Evolutionary conservation across 306 rosid genomes (phyloP).

Genomic region (Acacia melanoxylon): DNA sequence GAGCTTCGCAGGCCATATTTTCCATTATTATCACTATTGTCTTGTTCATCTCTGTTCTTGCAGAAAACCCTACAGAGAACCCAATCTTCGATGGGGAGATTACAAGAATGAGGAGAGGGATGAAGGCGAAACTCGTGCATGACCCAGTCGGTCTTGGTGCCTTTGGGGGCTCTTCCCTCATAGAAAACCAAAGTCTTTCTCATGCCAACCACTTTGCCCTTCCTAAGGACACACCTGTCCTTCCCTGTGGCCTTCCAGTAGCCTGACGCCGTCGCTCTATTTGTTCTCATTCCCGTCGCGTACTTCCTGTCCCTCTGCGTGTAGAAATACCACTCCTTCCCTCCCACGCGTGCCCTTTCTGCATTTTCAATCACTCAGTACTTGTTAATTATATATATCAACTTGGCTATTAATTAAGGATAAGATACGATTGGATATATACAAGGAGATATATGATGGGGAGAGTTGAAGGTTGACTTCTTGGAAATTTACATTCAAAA

Average conservation of each 20-base stretch:
- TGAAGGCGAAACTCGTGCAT: constrained; percentile 87
- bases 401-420: neutral
- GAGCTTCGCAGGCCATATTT: constrained; percentile 46
- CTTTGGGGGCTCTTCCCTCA: constrained; percentile 94
- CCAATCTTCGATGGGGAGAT: constrained; percentile 76
- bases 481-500: constrained; percentile 28
- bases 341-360: constrained; percentile 86
- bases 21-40: neutral
- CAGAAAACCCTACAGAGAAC: constrained; percentile 76
- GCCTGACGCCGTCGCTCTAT: constrained; percentile 83
- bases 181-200: constrained; percentile 91
- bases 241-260: constrained; percentile 98
- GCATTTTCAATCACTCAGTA: neutral
- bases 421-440: neutral
- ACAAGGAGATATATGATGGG: neutral
- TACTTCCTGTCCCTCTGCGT: constrained; percentile 80
- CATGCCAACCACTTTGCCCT: constrained; percentile 74
- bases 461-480: constrained; percentile 25
- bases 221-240: constrained; percentile 57
- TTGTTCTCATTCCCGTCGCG: constrained; percentile 83
- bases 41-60: constrained; percentile 47
- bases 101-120: constrained; percentile 41
- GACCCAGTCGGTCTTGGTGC: constrained; percentile 86
- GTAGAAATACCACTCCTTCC: constrained; percentile 89
- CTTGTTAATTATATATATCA: constrained; percentile 19